These are phyloP conservation scores for Penicillium sp. DNA, from an alignment of 2,329 filamentous ascomycete species.

Conservation along the genomic window DNA sequence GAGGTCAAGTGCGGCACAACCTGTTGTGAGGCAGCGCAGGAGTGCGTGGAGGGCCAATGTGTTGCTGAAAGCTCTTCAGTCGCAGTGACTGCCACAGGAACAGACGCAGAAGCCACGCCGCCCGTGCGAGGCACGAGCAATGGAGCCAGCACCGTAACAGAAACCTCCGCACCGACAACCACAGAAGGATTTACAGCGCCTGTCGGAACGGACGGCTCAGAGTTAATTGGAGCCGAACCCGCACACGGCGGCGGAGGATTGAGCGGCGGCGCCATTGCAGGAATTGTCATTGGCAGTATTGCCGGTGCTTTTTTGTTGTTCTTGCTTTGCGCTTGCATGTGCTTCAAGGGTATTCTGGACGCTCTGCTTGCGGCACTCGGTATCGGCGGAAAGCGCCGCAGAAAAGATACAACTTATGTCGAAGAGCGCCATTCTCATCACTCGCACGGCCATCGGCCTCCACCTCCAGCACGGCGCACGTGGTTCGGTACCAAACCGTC, in stretches of 20 bases:
- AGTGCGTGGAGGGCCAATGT: conserved; percentile 42
- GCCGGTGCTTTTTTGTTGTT: conserved; percentile 45
- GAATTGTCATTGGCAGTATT: conserved; percentile 50
- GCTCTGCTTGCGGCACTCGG: conserved; percentile 44
- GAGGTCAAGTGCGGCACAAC: conserved; percentile 44
- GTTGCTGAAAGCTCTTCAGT: conserved; percentile 43
- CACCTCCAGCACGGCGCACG: conserved; percentile 28
- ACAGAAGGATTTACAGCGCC: conserved; percentile 47
- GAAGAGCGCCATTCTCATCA: conserved; percentile 40
- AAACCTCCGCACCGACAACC: conserved; percentile 40
- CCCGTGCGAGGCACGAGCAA: conserved; percentile 46
- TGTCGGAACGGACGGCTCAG: conserved; percentile 42
- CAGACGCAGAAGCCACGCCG: conserved; percentile 29
- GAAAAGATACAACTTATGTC: conserved; percentile 39
- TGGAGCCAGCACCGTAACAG: conserved; percentile 42
- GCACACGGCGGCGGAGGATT: conserved; percentile 36
- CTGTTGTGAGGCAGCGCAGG: conserved; percentile 46
- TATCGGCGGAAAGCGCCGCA: conserved; percentile 36
- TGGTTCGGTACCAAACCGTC: conserved; percentile 44
- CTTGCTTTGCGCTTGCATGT: conserved; percentile 45
- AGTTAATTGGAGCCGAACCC: conserved; percentile 34
- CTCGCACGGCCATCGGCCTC: conserved; percentile 30
- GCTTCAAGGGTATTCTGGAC: conserved; percentile 42
- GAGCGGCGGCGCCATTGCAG: conserved; percentile 50
- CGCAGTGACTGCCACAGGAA: conserved; percentile 33